Evolutionary conservation across 2,329 filamentous ascomycete genomes (phyloP).

Genomic region (Botrytis medusae): DNA sequence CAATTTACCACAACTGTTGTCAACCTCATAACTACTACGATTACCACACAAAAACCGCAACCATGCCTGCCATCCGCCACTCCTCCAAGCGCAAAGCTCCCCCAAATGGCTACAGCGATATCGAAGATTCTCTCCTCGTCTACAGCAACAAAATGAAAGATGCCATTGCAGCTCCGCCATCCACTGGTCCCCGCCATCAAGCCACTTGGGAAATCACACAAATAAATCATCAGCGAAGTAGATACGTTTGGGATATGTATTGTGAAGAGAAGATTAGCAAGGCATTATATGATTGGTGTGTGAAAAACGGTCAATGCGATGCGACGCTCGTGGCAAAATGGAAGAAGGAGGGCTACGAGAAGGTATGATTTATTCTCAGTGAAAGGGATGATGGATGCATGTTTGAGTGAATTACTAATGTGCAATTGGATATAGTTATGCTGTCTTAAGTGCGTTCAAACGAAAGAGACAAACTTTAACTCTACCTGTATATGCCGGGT

Average conservation of each 20-base stretch:
- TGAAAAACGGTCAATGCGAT: slow-evolving; percentile 97
- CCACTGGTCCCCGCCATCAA: slow-evolving; percentile 79
- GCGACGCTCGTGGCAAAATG: slow-evolving; percentile 96
- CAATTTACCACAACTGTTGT: not conserved
- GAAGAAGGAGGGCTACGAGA: slow-evolving; percentile 99
- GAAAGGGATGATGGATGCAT: not conserved
- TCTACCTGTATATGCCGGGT: slow-evolving; percentile 97
- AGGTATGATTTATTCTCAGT: slow-evolving; percentile 54
- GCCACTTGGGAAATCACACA: slow-evolving; percentile 97
- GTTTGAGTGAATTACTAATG: slow-evolving; percentile 7
- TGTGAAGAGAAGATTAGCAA: slow-evolving; percentile 95
- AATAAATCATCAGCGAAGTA: slow-evolving; percentile 85
- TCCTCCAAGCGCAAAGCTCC: slow-evolving; percentile 77
- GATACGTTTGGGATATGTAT: slow-evolving; percentile 97
- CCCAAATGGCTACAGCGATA: slow-evolving; percentile 82
- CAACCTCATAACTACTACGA: not conserved
- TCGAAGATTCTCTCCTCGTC: slow-evolving; percentile 81
- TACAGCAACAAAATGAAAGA: slow-evolving; percentile 93
- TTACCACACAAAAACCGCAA: slow-evolving; percentile 17
- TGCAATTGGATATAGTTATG: slow-evolving; percentile 62
- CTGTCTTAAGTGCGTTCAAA: slow-evolving; percentile 93
- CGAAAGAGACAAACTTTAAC: slow-evolving; percentile 99
- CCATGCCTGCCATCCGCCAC: slow-evolving; percentile 76
- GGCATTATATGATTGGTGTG: slow-evolving; percentile 88
- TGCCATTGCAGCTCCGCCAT: slow-evolving; percentile 84